Conservation (phyloP, 2,329 filamentous ascomycete genomes). For the Sclerotiophoma versabilis region DNA sequence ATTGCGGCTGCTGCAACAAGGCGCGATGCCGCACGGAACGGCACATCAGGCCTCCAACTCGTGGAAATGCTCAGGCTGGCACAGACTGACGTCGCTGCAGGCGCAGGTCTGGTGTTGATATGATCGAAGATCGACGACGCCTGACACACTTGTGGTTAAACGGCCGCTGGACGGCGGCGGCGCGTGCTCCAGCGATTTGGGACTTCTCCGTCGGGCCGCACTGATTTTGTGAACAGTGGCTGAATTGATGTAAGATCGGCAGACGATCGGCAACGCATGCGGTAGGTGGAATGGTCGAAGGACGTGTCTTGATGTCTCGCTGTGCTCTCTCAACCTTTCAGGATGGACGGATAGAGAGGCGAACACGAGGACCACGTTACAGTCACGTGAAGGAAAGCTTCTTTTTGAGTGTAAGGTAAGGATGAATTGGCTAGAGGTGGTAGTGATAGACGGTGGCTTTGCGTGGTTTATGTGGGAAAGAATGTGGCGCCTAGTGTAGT, state of each 20-base stretch:
- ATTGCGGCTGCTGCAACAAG: neutral
- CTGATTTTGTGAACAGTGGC: neutral
- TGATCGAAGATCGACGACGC: slow-evolving; percentile 9
- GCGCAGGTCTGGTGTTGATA: slow-evolving; percentile 1
- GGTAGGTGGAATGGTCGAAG: too few species aligned
- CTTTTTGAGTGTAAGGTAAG: neutral
- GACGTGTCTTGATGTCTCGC: too few species aligned
- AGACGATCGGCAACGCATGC: slow-evolving; percentile 1
- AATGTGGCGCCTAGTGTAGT: neutral
- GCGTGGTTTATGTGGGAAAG: neutral
- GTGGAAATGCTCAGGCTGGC: slow-evolving; percentile 1
- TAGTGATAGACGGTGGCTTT: slow-evolving; percentile 8
- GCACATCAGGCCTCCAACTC: slow-evolving; percentile 6
- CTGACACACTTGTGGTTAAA: slow-evolving; percentile 9
- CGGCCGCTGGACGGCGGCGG: slow-evolving; percentile 5
- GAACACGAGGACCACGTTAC: slow-evolving; percentile 10
- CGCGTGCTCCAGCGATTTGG: slow-evolving; percentile 17
- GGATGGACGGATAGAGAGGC: neutral
- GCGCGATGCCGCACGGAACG: neutral
- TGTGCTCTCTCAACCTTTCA: neutral
- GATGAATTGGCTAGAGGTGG: neutral
- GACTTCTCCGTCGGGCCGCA: slow-evolving; percentile 11
- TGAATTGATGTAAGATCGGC: neutral
- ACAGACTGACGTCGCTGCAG: neutral
- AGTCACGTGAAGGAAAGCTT: slow-evolving; percentile 11